Evolutionary conservation across 1,139 yeast species (phyloP), one percentile per base, ranked within the genome.

Genomic region (Hemisphaericaspora xylanilytica): DNA sequence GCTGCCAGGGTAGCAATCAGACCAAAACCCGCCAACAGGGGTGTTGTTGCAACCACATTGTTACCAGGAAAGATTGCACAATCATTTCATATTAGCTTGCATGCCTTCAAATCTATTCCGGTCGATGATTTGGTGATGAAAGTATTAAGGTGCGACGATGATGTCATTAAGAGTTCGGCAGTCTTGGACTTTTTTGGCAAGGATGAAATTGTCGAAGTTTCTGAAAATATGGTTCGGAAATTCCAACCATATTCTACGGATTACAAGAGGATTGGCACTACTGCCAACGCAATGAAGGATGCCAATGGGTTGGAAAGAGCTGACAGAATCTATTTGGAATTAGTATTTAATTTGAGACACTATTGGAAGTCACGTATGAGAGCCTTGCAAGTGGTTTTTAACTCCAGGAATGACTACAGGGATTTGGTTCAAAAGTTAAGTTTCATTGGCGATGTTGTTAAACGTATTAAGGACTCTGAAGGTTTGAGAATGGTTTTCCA

Each of bases 321-420:
- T 0, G 95, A 85, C 56, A 75, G 90, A 55, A 65, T 85, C 9
- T 85, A 80, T 51, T 63, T 85, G 61, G 89, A 83, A 50, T 70
- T 84, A 55, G 78, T 84, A 50, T 83, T 81, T 56, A 85, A 85
- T 49, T 68, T 85, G 47, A 89, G 82, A 47, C 85, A 82, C 45
- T 85, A 85, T 51, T 85, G 95, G 95, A 74, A 79, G 43, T 82
- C 92, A 3, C 76, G 95, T 65, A 80, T 78, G 65, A 69, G 94
- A 49, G 86, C 90, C 1, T 63, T 85, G 45, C 73, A 66, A 31
- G 77, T 84, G 13, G 68, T 82, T 14, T 65, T 81, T 1, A 64
- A 73, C 16, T 85, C 73, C 56, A 87, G 83, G 50, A 82, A 75
- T 50, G 94, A 85, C 44, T 85, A 83, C 51, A 75, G 71, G n/a